phyloP scores from a whole-genome alignment of 768 basidiomycete genomes.

The Hericium erinaceus region DNA sequence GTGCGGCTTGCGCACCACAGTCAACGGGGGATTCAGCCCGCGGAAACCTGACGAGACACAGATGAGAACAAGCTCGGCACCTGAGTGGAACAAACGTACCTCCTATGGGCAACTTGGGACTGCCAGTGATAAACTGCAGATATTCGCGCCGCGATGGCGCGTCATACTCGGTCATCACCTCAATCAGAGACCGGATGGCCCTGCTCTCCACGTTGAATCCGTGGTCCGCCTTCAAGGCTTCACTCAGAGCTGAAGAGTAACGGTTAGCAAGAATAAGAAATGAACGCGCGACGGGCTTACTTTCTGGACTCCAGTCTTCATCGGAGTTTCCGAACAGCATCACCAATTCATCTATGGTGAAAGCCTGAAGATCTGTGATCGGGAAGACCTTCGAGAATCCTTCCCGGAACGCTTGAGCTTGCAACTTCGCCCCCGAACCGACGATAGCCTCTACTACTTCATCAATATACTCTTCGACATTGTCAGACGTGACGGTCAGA shows the following conservation, averaged over 20 bases:
- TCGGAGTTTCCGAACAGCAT: conserved; percentile 94
- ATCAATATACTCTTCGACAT: conserved; percentile 84
- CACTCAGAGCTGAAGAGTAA: conserved; percentile 57
- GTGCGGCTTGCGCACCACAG: conserved; percentile 95
- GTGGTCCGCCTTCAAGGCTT: conserved; percentile 93
- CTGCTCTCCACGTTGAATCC: conserved; percentile 95
- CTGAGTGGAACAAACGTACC: conserved; percentile 40
- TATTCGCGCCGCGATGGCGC: conserved; percentile 68
- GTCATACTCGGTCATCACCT: conserved; percentile 80
- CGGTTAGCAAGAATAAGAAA: conserved; percentile 8
- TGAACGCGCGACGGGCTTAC: conserved; percentile 37
- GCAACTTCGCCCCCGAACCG: conserved; percentile 64
- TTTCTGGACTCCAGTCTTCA: conserved; percentile 94
- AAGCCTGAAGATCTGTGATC: conserved; percentile 80
- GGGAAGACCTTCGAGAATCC: conserved; percentile 97
- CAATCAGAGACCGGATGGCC: conserved; percentile 80
- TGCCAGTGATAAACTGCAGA: conserved; percentile 95
- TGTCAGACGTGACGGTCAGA: conserved; percentile 74
- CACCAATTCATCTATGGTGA: conserved; percentile 90
- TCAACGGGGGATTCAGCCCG: conserved; percentile 86
- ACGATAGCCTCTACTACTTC: conserved; percentile 84
- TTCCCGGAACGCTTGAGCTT: conserved; percentile 87
- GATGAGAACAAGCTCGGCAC: background rate
- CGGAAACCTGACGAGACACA: conserved; percentile 62
- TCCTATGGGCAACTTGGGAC: conserved; percentile 92